A percentile compares a stretch with the other conserved stretches of the same genome.
phyloP scores from a whole-genome alignment of 202 grass and related monocot genomes.

The Digitaria exilis region DNA sequence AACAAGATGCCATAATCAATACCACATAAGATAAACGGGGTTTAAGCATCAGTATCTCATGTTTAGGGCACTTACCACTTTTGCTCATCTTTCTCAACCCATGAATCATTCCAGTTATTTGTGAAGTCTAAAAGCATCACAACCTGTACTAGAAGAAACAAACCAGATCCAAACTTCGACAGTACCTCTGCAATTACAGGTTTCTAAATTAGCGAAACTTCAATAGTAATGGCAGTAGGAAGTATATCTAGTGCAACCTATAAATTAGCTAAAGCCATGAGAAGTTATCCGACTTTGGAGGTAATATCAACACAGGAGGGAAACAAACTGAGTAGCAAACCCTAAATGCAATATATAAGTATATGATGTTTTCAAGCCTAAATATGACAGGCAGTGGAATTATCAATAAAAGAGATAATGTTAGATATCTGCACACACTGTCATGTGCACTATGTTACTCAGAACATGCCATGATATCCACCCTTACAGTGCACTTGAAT shows the following conservation, averaged over 20 bases:
- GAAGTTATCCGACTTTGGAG: slow-evolving; percentile 1
- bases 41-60: slow-evolving; percentile 14
- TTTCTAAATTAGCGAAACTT: slow-evolving; percentile 20
- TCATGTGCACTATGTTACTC: slow-evolving; percentile 6
- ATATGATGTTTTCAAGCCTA: slow-evolving; percentile 5
- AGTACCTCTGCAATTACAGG: slow-evolving; percentile 69
- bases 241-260: slow-evolving; percentile 2
- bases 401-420: slow-evolving; percentile 18
- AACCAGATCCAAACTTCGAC: slow-evolving; percentile 96
- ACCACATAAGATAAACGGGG: not conserved
- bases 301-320: not conserved
- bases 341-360: not conserved
- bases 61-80: slow-evolving; percentile 62
- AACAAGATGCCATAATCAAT: slow-evolving; percentile 43
- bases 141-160: slow-evolving; percentile 97
- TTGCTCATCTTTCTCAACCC: slow-evolving; percentile 97
- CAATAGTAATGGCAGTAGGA: slow-evolving; percentile 3
- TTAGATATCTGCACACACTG: slow-evolving; percentile 16
- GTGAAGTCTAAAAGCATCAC: slow-evolving; percentile 88
- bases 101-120: slow-evolving; percentile 93
- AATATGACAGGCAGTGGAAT: slow-evolving; percentile 13
- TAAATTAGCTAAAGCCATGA: slow-evolving; percentile 7
- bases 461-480: slow-evolving; percentile 3
- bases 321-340: not conserved
- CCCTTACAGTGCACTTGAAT: not conserved